A percentile compares a stretch with the other conserved stretches of the same genome.
These are phyloP conservation scores for Boletus semigastroideus DNA, from an alignment of 1,284 basidiomycete genomes.

Conservation along the genomic window DNA sequence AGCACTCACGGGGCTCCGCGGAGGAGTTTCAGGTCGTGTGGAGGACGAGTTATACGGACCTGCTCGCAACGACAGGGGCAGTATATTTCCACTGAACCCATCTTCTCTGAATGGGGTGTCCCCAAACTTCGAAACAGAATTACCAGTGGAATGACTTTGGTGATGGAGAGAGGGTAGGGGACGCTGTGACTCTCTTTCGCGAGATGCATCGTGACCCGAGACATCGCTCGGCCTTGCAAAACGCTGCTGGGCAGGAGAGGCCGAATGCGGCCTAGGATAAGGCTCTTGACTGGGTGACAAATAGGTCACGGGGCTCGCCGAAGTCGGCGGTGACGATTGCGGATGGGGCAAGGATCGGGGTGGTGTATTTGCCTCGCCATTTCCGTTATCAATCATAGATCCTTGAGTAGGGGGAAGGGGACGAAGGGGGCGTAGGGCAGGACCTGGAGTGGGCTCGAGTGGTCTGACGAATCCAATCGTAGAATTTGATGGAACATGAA, in stretches of 20 bases:
- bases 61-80: constrained; percentile 31
- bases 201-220: constrained; percentile 20
- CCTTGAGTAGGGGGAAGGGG: constrained; percentile 35
- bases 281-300: constrained; percentile 45
- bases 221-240: constrained; percentile 27
- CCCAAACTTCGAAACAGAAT: constrained; percentile 33
- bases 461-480: constrained; percentile 15
- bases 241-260: constrained; percentile 46
- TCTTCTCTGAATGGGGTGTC: constrained; percentile 32
- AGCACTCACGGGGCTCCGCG: constrained; percentile 58
- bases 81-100: constrained; percentile 21
- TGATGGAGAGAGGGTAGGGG: constrained; percentile 27
- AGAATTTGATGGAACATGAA: constrained; percentile 24
- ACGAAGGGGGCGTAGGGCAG: constrained; percentile 22
- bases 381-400: constrained; percentile 18
- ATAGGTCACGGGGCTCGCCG: constrained; percentile 27
- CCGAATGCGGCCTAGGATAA: constrained; percentile 58
- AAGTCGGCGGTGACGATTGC: constrained; percentile 37
- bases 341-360: constrained; percentile 30
- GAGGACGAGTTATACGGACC: constrained; percentile 25
- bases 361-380: constrained; percentile 18
- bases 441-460: constrained; percentile 17
- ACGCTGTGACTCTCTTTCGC: constrained; percentile 32
- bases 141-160: constrained; percentile 29
- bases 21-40: constrained; percentile 42